These are phyloP conservation scores for Cystofilobasidium ferigula DNA, from an alignment of 768 basidiomycete genomes.

Conservation along the genomic window DNA sequence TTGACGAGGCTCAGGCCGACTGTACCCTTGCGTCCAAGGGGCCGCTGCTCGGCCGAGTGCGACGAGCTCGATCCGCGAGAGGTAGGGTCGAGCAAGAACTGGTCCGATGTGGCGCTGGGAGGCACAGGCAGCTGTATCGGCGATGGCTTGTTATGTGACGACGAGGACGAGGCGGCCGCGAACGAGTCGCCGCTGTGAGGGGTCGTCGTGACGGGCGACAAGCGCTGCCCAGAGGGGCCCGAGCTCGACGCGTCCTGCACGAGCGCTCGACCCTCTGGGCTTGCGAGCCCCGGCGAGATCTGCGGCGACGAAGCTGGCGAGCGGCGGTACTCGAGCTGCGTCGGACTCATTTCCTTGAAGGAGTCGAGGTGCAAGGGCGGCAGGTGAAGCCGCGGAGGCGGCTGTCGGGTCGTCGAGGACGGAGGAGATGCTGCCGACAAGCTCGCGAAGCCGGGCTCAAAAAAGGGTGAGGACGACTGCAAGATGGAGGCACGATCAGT, in stretches of 20 bases:
- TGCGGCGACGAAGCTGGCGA: neutral
- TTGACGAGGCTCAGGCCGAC: neutral
- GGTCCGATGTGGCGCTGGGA: neutral
- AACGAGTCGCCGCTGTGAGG: too few species aligned
- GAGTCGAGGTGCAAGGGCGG: neutral
- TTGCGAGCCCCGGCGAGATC: neutral
- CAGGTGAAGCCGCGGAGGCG: neutral
- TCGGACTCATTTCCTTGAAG: neutral
- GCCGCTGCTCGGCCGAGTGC: neutral
- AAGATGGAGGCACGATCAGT: too few species aligned
- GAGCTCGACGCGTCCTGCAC: neutral
- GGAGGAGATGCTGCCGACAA: neutral
- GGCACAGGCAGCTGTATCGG: neutral
- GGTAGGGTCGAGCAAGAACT: neutral
- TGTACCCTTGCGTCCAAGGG: neutral
- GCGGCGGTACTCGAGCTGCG: neutral
- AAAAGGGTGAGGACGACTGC: neutral
- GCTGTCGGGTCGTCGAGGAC: neutral
- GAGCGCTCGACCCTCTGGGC: neutral
- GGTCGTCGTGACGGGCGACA: too few species aligned
- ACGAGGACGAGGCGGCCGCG: neutral
- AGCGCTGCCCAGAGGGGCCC: too few species aligned
- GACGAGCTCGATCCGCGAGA: neutral
- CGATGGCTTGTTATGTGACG: neutral
- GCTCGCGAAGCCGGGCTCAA: neutral